Evolutionary conservation across 352 stramenopile species (phyloP), one percentile per base, ranked within the genome.

Genomic region (Pythium diclinum): DNA sequence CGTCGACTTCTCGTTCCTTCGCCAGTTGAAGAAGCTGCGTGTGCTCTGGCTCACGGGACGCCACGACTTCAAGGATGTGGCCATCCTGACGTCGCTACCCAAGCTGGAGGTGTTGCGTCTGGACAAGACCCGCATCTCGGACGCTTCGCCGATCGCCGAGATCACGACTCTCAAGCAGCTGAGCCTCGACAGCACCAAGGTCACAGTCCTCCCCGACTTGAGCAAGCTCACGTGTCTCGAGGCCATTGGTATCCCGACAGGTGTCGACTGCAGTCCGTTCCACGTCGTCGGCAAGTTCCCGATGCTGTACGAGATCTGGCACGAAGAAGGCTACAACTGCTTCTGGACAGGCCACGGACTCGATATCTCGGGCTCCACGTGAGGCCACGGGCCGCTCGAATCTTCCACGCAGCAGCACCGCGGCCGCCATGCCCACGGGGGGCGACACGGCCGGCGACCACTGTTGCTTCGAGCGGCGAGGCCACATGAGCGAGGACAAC

Each of bases 261-360:
- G 71, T 6, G 68, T 72, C 0, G 65, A 83, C 44, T 89, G 80
- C 63, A 58, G 63, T 0, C 47, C 65, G 19, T 72, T 89, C 36
- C 80, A 82, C 44, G 65, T 77, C 48, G 14, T 66, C n/a, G 65
- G 25, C 30, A 71, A 68, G 46, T 88, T 86, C 66, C 78, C 76
- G 17, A 54, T 63, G 25, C 71, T 89, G 16, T 71, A 72, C 19
- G 59, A 73, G 17, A 79, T 89, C 59, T 89, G 80, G 80, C 80
- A 89, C 44, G 69, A 78, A 16, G 73, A 89, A 36, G 73, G 78
- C 51, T 86, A 83, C 75, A 89, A 85, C 59, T 89, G 78, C 40
- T 72, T 89, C 6, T 86, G 76, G 78, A 87, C 70, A 49, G 73
- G 77, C 62, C 79, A 88, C 66, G 72, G 72, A 21, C 19, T 69